phyloP scores from a whole-genome alignment of 2,329 filamentous ascomycete species.

The Bretziella fagacearum region DNA sequence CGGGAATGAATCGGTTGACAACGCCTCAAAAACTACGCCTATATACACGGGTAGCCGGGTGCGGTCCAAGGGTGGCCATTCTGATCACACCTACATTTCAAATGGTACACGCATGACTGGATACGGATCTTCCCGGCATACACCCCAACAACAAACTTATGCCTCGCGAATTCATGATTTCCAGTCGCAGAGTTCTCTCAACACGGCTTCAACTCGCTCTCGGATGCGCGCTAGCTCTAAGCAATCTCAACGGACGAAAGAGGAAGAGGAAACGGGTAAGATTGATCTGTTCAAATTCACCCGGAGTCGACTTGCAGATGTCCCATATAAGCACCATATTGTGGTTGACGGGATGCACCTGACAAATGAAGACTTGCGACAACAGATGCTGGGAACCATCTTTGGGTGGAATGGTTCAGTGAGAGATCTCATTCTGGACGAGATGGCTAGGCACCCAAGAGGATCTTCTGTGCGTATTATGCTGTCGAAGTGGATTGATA shows the following conservation, averaged over 20 bases:
- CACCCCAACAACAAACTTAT: slow-evolving; percentile 38
- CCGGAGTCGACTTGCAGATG: slow-evolving; percentile 60
- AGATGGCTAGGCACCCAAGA: slow-evolving; percentile 55
- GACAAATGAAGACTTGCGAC: slow-evolving; percentile 63
- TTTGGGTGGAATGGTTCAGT: slow-evolving; percentile 90
- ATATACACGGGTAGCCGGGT: background rate
- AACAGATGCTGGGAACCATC: slow-evolving; percentile 82
- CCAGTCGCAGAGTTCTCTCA: slow-evolving; percentile 10
- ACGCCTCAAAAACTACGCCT: background rate
- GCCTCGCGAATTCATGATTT: background rate
- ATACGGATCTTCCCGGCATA: background rate
- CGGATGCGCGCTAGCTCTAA: background rate
- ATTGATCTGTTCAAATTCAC: slow-evolving; percentile 76
- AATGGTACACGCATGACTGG: slow-evolving; percentile 3
- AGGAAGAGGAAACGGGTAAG: slow-evolving; percentile 24
- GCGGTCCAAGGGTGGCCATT: slow-evolving; percentile 21
- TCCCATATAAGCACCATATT: slow-evolving; percentile 60
- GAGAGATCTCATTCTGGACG: slow-evolving; percentile 65
- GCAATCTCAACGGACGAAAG: background rate
- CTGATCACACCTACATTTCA: slow-evolving; percentile 43
- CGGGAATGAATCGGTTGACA: background rate
- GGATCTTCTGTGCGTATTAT: slow-evolving; percentile 67
- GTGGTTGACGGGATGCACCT: slow-evolving; percentile 39
- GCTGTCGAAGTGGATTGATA: slow-evolving; percentile 81
- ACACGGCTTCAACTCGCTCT: slow-evolving; percentile 28